Conservation (phyloP, 1,139 yeast species). For the Pichiaceae sp. region DNA sequence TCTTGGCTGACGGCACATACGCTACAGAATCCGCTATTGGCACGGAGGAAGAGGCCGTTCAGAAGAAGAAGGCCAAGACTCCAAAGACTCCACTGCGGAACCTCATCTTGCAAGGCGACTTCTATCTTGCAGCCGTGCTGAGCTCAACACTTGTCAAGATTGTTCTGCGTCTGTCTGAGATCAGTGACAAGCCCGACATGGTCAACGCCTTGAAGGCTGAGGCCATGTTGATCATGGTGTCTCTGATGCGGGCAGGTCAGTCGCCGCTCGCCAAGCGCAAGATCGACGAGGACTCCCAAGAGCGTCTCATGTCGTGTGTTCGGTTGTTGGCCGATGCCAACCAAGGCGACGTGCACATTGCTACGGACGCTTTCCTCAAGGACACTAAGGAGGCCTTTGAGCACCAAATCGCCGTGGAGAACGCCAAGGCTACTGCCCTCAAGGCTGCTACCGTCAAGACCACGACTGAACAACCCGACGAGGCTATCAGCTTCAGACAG, state of each 20-base stretch:
- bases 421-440: constrained; percentile 45
- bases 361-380: constrained; percentile 68
- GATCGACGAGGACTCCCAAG: constrained; percentile 93
- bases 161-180: constrained; percentile 65
- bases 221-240: constrained; percentile 86
- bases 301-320: constrained; percentile 80
- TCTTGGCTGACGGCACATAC: constrained; percentile 96
- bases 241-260: constrained; percentile 84
- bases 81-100: constrained; percentile 69
- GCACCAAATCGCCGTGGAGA: constrained; percentile 36
- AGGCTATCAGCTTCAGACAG: constrained; percentile 75
- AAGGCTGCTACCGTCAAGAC: constrained; percentile 56
- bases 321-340: constrained; percentile 65
- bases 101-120: constrained; percentile 79
- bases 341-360: constrained; percentile 31
- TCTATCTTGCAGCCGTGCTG: constrained; percentile 82
- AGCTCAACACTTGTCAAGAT: constrained; percentile 86
- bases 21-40: constrained; percentile 85
- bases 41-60: constrained; percentile 29
- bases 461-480: constrained; percentile 77
- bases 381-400: constrained; percentile 83
- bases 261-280: constrained; percentile 64
- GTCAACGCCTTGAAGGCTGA: constrained; percentile 89
- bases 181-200: constrained; percentile 45
- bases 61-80: constrained; percentile 26